Evolutionary conservation across 1,139 yeast species (phyloP).

Genomic region (Lodderomyces elongisporus): DNA sequence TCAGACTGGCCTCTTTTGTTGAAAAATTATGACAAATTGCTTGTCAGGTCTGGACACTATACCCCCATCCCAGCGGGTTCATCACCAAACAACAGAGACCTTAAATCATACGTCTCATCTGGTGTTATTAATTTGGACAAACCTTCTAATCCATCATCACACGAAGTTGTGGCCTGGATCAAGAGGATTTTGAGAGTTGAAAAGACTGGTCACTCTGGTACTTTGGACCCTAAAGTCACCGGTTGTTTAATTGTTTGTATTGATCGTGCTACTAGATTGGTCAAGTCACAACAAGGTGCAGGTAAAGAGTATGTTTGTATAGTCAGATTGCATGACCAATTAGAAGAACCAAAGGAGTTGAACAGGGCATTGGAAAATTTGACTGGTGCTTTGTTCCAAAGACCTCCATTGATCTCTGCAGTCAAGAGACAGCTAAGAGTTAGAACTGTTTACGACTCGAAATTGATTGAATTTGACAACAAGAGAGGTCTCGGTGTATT

Average conservation of each 20-base stretch:
- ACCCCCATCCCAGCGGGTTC: slow-evolving; percentile 96
- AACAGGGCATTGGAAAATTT: slow-evolving; percentile 85
- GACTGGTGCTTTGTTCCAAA: slow-evolving; percentile 97
- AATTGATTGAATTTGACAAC: slow-evolving; percentile 91
- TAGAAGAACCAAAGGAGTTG: slow-evolving; percentile 85
- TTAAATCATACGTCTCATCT: slow-evolving; percentile 81
- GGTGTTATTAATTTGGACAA: slow-evolving; percentile 97
- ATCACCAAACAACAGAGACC: slow-evolving; percentile 90
- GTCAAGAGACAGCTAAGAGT: slow-evolving; percentile 99
- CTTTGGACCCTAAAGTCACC: slow-evolving; percentile 97
- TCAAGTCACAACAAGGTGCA: slow-evolving; percentile 98
- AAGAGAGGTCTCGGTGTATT: slow-evolving; percentile 96
- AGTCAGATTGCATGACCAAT: slow-evolving; percentile 89
- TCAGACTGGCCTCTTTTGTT: slow-evolving; percentile 93
- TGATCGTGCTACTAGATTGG: slow-evolving; percentile 96
- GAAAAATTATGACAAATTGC: slow-evolving; percentile 88
- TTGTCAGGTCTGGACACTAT: slow-evolving; percentile 94
- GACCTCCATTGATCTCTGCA: slow-evolving; percentile 98
- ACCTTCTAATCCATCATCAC: slow-evolving; percentile 96
- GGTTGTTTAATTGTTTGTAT: slow-evolving; percentile 97
- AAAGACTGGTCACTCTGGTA: slow-evolving; percentile 98
- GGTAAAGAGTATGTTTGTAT: slow-evolving; percentile 99
- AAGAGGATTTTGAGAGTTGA: slow-evolving; percentile 92
- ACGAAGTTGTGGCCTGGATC: slow-evolving; percentile 99
- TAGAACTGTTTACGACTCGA: slow-evolving; percentile 94